phyloP scores from a whole-genome alignment of 345 rosid genomes.

The Sonneratia alba region DNA sequence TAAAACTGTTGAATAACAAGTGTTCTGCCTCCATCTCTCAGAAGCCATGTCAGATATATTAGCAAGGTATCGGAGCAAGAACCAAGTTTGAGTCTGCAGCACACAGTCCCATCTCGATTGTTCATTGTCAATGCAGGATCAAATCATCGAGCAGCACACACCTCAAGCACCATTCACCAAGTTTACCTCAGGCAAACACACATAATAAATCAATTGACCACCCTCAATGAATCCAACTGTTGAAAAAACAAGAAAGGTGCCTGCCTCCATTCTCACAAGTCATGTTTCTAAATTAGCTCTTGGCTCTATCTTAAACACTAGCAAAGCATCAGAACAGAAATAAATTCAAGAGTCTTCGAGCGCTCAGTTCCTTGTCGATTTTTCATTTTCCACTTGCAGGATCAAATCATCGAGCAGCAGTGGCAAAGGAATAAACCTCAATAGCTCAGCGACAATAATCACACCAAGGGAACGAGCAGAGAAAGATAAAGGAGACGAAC shows the following conservation, averaged over 20 bases:
- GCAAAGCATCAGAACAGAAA: background rate
- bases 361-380: background rate
- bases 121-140: too few relatives aligned
- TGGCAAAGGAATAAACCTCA: too few relatives aligned
- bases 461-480: background rate
- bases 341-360: background rate
- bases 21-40: background rate
- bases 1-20: background rate
- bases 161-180: background rate
- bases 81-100: too few relatives aligned
- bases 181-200: background rate
- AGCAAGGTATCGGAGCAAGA: too few relatives aligned
- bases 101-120: too few relatives aligned
- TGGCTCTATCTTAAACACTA: background rate
- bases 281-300: background rate
- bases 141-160: background rate
- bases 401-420: too few relatives aligned
- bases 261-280: background rate
- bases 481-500: conserved; percentile 14
- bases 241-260: too few relatives aligned
- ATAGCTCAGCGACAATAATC: background rate
- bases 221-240: background rate
- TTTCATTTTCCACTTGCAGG: too few relatives aligned
- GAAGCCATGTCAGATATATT: too few relatives aligned
- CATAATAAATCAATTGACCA: background rate